phyloP scores from a whole-genome alignment of 1,284 basidiomycete genomes.

The Trametes pubescens region DNA sequence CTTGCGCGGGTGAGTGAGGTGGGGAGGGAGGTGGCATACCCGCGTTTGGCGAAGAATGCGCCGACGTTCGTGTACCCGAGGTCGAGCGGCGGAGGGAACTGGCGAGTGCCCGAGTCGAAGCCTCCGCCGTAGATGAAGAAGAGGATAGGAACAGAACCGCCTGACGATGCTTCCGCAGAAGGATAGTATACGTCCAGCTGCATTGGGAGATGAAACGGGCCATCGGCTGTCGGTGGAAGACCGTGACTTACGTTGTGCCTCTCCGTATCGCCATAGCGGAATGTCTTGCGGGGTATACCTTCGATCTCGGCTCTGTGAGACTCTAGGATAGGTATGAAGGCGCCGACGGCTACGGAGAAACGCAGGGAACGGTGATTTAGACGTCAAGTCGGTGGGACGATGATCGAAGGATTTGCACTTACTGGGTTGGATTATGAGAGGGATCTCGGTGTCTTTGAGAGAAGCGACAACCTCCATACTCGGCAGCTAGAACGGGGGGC shows the following conservation, averaged over 20 bases:
- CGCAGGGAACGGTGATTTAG: neutral
- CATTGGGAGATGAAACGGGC: neutral
- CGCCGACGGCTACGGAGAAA: slow-evolving; percentile 33
- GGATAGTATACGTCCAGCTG: slow-evolving; percentile 70
- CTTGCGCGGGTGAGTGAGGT: neutral
- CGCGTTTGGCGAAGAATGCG: slow-evolving; percentile 64
- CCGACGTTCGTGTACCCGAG: slow-evolving; percentile 63
- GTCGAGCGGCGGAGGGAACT: slow-evolving; percentile 53
- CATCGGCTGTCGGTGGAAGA: neutral
- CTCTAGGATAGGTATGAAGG: slow-evolving; percentile 55
- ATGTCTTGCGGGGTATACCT: slow-evolving; percentile 55
- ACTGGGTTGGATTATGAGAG: slow-evolving; percentile 22
- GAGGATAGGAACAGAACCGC: slow-evolving; percentile 56
- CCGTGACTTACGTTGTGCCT: slow-evolving; percentile 57
- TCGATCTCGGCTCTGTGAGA: slow-evolving; percentile 50
- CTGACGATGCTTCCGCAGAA: slow-evolving; percentile 30
- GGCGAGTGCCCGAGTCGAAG: slow-evolving; percentile 58
- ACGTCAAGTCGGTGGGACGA: neutral
- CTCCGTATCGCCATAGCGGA: slow-evolving; percentile 60
- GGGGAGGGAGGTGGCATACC: slow-evolving; percentile 37
- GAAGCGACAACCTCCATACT: slow-evolving; percentile 23
- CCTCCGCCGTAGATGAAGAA: slow-evolving; percentile 74
- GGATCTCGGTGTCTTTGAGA: slow-evolving; percentile 17
- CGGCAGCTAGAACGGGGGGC: too few species aligned
- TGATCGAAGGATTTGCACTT: slow-evolving; percentile 8